phyloP scores from a whole-genome alignment of 441 rosid genomes.

The Adansonia gregorii region DNA sequence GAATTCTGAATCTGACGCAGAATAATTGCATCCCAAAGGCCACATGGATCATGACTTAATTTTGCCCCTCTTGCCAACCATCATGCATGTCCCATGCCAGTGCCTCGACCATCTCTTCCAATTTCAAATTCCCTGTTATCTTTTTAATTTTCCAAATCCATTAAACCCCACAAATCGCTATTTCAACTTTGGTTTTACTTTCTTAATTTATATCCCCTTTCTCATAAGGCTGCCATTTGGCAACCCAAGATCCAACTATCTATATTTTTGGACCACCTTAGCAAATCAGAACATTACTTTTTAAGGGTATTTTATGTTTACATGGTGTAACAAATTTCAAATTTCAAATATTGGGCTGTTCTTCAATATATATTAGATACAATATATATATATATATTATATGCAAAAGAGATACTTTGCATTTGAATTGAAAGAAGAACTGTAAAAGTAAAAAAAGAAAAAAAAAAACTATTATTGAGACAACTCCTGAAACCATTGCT shows the following conservation, averaged over 20 bases:
- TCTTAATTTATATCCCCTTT: background rate
- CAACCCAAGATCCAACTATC: conserved; percentile 15
- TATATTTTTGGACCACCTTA: background rate
- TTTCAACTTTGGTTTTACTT: background rate
- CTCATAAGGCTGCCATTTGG: conserved; percentile 17
- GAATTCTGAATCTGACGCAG: background rate
- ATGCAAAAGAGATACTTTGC: background rate
- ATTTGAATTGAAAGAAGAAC: background rate
- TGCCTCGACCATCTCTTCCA: conserved; percentile 27
- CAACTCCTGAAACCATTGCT: no score
- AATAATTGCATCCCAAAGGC: conserved; percentile 24
- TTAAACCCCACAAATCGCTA: conserved; percentile 12
- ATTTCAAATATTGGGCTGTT: no score
- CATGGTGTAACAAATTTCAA: no score
- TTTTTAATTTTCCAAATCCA: background rate
- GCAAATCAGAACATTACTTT: background rate
- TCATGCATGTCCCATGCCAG: conserved; percentile 23
- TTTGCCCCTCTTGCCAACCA: conserved; percentile 38
- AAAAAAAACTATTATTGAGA: no score
- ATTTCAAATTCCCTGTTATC: background rate
- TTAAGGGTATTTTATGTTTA: no score
- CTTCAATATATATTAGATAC: no score
- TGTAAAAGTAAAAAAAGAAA: no score
- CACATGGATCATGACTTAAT: conserved; percentile 43
- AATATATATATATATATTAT: no score